Evolutionary conservation across 2,329 filamentous ascomycete species (phyloP).

Genomic region (Bipolaris sorokiniana): DNA sequence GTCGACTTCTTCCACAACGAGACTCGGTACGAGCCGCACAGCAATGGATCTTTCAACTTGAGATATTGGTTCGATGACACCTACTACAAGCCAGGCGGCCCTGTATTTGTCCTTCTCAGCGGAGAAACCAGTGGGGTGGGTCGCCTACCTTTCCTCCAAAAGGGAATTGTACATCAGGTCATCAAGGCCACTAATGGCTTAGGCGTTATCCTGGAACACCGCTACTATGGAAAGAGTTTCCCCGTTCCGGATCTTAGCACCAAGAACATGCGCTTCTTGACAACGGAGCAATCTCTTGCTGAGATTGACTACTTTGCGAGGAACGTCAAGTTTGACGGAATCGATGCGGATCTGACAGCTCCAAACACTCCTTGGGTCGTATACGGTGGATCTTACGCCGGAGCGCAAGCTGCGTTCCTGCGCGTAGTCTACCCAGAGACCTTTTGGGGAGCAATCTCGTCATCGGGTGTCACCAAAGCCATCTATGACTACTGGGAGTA

Average conservation of each 20-base stretch:
- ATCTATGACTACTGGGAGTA: slow-evolving; percentile 78
- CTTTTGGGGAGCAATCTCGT: slow-evolving; percentile 80
- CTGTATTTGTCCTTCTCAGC: slow-evolving; percentile 76
- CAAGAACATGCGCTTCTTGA: slow-evolving; percentile 77
- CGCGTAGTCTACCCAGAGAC: slow-evolving; percentile 77
- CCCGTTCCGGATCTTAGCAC: slow-evolving; percentile 70
- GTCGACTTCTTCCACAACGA: slow-evolving; percentile 88
- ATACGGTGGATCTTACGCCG: slow-evolving; percentile 85
- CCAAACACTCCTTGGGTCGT: slow-evolving; percentile 72
- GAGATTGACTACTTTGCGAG: slow-evolving; percentile 82
- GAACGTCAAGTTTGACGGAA: slow-evolving; percentile 72
- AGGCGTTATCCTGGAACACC: slow-evolving; percentile 82
- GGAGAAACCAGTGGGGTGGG: slow-evolving; percentile 72
- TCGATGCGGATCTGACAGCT: slow-evolving; percentile 70
- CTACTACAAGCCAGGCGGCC: slow-evolving; percentile 77
- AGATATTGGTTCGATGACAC: slow-evolving; percentile 84
- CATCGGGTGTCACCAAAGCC: slow-evolving; percentile 78
- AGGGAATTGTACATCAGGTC: slow-evolving; percentile 76
- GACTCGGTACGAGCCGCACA: slow-evolving; percentile 77
- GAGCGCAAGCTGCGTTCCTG: slow-evolving; percentile 77
- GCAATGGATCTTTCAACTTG: slow-evolving; percentile 68
- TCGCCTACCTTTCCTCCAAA: slow-evolving; percentile 73
- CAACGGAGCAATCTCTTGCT: slow-evolving; percentile 81
- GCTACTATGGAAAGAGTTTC: slow-evolving; percentile 82
- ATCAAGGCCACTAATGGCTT: slow-evolving; percentile 70